Conservation (phyloP, 192 early-diverging fungal genomes). For the Coemansia sp. region DNA sequence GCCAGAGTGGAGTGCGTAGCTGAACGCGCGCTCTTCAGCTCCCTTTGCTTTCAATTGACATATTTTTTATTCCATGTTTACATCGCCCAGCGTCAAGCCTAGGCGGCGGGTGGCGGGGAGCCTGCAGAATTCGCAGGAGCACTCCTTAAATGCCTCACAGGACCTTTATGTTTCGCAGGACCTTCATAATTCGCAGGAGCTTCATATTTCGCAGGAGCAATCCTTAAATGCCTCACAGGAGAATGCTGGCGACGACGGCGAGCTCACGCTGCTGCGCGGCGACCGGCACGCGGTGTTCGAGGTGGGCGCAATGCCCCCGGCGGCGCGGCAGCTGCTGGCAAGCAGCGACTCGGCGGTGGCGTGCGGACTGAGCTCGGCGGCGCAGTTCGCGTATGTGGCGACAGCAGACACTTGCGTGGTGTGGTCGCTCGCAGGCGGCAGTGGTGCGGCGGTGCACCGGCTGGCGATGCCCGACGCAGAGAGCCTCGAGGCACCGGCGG, state of each 20-base stretch:
- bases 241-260: not conserved
- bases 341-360: slow-evolving; percentile 11
- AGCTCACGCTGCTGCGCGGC: slow-evolving; percentile 24
- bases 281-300: slow-evolving; percentile 39
- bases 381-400: slow-evolving; percentile 40
- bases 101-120: slow-evolving; percentile 13
- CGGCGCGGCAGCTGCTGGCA: slow-evolving; percentile 9
- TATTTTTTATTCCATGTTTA: slow-evolving; percentile 27
- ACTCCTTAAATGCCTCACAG: too few relatives aligned
- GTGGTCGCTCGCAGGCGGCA: slow-evolving; percentile 22
- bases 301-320: slow-evolving; percentile 22
- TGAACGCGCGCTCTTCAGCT: too few relatives aligned
- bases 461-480: slow-evolving; percentile 34
- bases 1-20: too few relatives aligned
- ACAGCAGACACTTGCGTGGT: slow-evolving; percentile 27
- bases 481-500: slow-evolving; percentile 16
- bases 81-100: slow-evolving; percentile 32
- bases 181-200: too few relatives aligned
- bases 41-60: not conserved
- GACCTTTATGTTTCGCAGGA: too few relatives aligned
- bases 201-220: slow-evolving; percentile 1
- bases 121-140: not conserved
- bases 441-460: slow-evolving; percentile 15
- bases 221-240: not conserved
- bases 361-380: slow-evolving; percentile 12